Percentiles rank a stretch among this genome's conserved stretches.
These are phyloP conservation scores for Taphrina confusa DNA, from an alignment of 1,139 yeast species.

Conservation along the genomic window DNA sequence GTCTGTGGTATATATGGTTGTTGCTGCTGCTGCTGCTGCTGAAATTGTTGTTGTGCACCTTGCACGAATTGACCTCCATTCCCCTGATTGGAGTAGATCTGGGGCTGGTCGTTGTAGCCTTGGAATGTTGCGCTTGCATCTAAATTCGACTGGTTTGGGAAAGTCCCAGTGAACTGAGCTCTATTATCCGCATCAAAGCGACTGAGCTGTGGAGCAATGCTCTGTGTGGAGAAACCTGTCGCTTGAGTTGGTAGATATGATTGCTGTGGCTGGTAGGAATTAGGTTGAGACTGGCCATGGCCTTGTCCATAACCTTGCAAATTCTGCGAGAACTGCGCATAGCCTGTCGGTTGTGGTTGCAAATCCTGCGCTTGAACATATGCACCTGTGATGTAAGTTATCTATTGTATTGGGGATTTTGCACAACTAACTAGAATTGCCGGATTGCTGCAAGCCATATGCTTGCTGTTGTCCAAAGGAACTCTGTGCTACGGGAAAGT, in stretches of 20 bases:
- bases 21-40: slow-evolving; percentile 30
- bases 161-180: too few species aligned
- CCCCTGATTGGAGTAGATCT: too few species aligned
- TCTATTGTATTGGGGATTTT: slow-evolving; percentile 37
- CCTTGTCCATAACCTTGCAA: slow-evolving; percentile 36
- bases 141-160: too few species aligned
- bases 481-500: slow-evolving; percentile 5
- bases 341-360: slow-evolving; percentile 43
- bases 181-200: too few species aligned
- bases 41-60: neutral
- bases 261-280: slow-evolving; percentile 17
- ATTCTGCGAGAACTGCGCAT: slow-evolving; percentile 33
- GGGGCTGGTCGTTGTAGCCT: too few species aligned
- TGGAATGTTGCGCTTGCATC: too few species aligned
- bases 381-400: slow-evolving; percentile 22
- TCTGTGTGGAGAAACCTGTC: slow-evolving; percentile 37
- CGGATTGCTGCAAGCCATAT: slow-evolving; percentile 42
- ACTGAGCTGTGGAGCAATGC: too few species aligned
- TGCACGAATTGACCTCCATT: too few species aligned
- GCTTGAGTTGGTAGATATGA: slow-evolving; percentile 4
- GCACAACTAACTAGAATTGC: slow-evolving; percentile 45
- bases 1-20: slow-evolving; percentile 39
- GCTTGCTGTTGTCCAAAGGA: slow-evolving; percentile 39
- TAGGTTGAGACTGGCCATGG: slow-evolving; percentile 34
- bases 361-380: slow-evolving; percentile 4